These are phyloP conservation scores for Rhizopus stolonifer DNA, from an alignment of 371 early-diverging fungal species.

Conservation along the genomic window DNA sequence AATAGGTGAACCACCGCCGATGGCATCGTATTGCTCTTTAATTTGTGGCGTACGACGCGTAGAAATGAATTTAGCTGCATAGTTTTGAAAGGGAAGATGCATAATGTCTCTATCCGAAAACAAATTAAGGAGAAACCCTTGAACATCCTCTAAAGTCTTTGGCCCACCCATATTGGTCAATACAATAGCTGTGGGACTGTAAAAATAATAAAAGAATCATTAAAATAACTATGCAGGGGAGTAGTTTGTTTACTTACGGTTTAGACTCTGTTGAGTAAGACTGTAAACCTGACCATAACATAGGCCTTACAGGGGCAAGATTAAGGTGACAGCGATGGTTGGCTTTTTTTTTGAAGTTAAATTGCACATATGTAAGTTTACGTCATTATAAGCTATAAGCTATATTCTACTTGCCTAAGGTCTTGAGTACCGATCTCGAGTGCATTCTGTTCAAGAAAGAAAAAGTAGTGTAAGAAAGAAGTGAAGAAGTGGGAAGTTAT, in stretches of 20 bases:
- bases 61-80: conserved; percentile 78
- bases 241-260: not conserved
- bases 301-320: not conserved
- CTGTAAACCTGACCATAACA: not conserved
- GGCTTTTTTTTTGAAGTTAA: not conserved
- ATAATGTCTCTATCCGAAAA: conserved; percentile 95
- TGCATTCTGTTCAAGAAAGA: not conserved
- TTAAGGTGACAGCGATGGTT: not conserved
- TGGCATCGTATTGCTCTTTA: conserved; percentile 84
- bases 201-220: no score
- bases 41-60: conserved; percentile 85
- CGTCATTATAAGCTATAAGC: not conserved
- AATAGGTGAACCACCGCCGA: conserved; percentile 96
- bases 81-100: conserved; percentile 82
- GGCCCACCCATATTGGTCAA: conserved; percentile 97
- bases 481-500: not conserved
- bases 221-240: no score
- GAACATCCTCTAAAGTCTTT: conserved; percentile 72
- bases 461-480: not conserved
- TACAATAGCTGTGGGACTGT: conserved; percentile 74
- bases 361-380: not conserved
- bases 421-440: not conserved
- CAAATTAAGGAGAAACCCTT: conserved; percentile 79
- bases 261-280: not conserved
- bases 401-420: not conserved